These are phyloP conservation scores for Pyrenula aspistea DNA, from an alignment of 495 filamentous ascomycete genomes.

Conservation along the genomic window DNA sequence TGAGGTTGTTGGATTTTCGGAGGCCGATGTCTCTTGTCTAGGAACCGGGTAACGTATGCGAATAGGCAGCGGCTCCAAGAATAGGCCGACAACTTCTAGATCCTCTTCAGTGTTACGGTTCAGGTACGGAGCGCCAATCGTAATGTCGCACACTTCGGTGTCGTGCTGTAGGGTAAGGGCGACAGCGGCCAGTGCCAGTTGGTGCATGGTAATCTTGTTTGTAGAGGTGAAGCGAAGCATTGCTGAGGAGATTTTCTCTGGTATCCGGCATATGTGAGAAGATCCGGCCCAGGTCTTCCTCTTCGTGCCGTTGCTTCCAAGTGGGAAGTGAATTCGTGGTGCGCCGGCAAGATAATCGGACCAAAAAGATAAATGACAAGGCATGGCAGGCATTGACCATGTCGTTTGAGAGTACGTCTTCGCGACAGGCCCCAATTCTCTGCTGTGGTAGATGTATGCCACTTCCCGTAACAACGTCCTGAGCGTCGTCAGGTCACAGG, in stretches of 20 bases:
- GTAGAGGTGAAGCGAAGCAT: too few relatives aligned
- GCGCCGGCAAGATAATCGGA: constrained; percentile 2
- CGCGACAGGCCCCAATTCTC: background rate
- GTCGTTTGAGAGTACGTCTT: background rate
- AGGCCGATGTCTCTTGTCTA: background rate
- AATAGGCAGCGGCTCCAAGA: constrained; percentile 21
- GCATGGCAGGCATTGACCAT: background rate
- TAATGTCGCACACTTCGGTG: constrained; percentile 10
- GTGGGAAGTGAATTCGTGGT: background rate
- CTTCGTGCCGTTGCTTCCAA: background rate
- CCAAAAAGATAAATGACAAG: constrained; percentile 1
- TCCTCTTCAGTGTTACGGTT: constrained; percentile 15
- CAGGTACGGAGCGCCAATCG: constrained; percentile 15
- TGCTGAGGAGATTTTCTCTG: background rate
- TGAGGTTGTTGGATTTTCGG: background rate
- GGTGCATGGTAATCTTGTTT: constrained; percentile 14
- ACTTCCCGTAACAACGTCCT: constrained; percentile 12
- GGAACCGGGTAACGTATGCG: constrained; percentile 11
- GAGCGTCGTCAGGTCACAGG: constrained; percentile 16
- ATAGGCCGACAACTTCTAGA: constrained; percentile 16
- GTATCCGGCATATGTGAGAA: too few relatives aligned
- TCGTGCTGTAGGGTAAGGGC: constrained; percentile 10
- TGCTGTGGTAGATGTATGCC: constrained; percentile 5
- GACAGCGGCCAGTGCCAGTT: constrained; percentile 16
- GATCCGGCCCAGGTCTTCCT: constrained; percentile 1